Conservation (phyloP, 2,329 filamentous ascomycete species). For the Venturia pyrina region DNA sequence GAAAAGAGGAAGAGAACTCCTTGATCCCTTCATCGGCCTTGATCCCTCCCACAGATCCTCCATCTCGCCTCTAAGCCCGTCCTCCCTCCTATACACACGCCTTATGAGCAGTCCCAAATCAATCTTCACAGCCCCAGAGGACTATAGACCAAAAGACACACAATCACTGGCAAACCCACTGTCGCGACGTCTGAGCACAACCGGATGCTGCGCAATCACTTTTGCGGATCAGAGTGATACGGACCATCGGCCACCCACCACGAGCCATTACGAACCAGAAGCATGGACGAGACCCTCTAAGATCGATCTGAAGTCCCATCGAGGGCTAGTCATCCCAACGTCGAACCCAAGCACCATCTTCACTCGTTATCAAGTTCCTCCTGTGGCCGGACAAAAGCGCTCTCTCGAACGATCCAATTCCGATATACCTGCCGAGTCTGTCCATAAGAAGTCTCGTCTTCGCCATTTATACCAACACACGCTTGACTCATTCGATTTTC, state of each 20-base stretch:
- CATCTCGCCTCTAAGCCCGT: neutral
- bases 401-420: neutral
- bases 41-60: neutral
- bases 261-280: neutral
- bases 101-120: slow-evolving; percentile 11
- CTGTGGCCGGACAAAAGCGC: neutral
- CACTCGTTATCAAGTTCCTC: slow-evolving; percentile 2
- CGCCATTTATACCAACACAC: neutral
- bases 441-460: slow-evolving; percentile 3
- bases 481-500: slow-evolving; percentile 1
- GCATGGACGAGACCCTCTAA: slow-evolving; percentile 7
- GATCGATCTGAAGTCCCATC: neutral
- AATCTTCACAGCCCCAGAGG: slow-evolving; percentile 9
- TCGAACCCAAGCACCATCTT: neutral
- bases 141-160: neutral
- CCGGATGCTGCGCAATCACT: neutral
- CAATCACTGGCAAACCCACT: neutral
- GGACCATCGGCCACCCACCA: neutral
- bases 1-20: neutral
- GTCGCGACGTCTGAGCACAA: neutral
- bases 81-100: neutral
- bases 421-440: neutral
- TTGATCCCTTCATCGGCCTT: neutral
- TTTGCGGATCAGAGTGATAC: neutral
- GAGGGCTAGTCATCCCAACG: neutral